Evolutionary conservation across 1,139 yeast genomes (phyloP).

Genomic region (Taphrina wiesneri): DNA sequence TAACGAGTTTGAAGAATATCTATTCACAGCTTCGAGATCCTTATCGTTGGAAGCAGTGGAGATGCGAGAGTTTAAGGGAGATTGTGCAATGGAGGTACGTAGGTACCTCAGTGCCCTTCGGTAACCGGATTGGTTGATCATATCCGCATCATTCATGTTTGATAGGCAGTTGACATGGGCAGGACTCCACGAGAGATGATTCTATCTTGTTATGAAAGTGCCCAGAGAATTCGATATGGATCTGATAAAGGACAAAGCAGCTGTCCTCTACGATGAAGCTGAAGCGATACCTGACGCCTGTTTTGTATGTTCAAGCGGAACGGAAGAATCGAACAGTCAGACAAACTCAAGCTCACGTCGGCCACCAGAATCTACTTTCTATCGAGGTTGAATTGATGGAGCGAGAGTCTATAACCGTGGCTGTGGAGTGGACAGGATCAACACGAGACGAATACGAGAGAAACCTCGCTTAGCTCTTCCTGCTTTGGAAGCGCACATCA

Average conservation of each 20-base stretch:
- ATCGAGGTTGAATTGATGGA: background rate
- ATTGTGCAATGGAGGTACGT: background rate
- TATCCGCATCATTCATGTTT: slow-evolving; percentile 21
- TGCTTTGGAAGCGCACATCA: no score
- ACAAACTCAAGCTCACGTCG: no score
- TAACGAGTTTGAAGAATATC: background rate
- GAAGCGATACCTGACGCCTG: no score
- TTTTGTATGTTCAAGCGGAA: no score
- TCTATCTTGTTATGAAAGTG: no score
- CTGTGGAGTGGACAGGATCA: background rate
- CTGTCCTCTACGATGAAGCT: no score
- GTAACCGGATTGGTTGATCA: slow-evolving; percentile 17
- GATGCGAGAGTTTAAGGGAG: background rate
- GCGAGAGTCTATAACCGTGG: background rate
- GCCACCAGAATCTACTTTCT: no score
- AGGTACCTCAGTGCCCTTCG: slow-evolving; percentile 9
- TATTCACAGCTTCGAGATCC: slow-evolving; percentile 16
- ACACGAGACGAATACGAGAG: background rate
- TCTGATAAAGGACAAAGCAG: no score
- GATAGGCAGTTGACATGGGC: background rate
- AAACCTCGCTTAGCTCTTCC: background rate
- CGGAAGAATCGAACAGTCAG: no score
- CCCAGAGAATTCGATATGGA: no score
- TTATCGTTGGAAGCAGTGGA: background rate
- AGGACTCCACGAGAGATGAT: background rate